phyloP scores from a whole-genome alignment of 2,329 filamentous ascomycete genomes.

The Chaetothyriales sp. region DNA sequence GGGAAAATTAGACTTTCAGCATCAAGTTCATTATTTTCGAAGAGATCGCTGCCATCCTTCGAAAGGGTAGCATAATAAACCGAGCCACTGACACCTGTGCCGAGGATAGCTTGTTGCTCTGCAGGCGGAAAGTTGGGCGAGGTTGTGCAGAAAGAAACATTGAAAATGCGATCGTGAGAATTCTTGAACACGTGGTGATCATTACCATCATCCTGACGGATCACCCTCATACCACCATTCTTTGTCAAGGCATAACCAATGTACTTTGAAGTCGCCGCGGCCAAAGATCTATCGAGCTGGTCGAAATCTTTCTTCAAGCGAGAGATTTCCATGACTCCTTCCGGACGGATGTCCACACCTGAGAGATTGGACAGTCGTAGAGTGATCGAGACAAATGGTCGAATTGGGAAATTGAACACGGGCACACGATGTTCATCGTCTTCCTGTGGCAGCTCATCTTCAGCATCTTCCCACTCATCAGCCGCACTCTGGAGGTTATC shows the following conservation, averaged over 20 bases:
- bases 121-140: conserved; percentile 37
- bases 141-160: conserved; percentile 66
- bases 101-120: conserved; percentile 69
- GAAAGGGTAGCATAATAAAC: conserved; percentile 89
- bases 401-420: conserved; percentile 93
- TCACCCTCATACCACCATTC: conserved; percentile 80
- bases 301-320: conserved; percentile 95
- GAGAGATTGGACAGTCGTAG: conserved; percentile 45
- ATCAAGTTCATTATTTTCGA: conserved; percentile 65
- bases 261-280: conserved; percentile 74
- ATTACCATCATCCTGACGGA: conserved; percentile 82
- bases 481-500: conserved; percentile 33
- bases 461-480: conserved; percentile 85
- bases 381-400: conserved; percentile 82
- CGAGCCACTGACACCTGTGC: conserved; percentile 82
- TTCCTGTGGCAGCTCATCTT: conserved; percentile 49
- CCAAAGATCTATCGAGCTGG: conserved; percentile 85
- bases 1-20: conserved; percentile 79
- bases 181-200: conserved; percentile 86
- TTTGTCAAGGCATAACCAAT: conserved; percentile 92
- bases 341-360: conserved; percentile 52
- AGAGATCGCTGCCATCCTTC: conserved; percentile 60
- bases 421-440: conserved; percentile 48
- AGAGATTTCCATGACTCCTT: conserved; percentile 80
- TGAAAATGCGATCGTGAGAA: conserved; percentile 87